phyloP scores from a whole-genome alignment of 257 asterid species.

The Solanum piurae region DNA sequence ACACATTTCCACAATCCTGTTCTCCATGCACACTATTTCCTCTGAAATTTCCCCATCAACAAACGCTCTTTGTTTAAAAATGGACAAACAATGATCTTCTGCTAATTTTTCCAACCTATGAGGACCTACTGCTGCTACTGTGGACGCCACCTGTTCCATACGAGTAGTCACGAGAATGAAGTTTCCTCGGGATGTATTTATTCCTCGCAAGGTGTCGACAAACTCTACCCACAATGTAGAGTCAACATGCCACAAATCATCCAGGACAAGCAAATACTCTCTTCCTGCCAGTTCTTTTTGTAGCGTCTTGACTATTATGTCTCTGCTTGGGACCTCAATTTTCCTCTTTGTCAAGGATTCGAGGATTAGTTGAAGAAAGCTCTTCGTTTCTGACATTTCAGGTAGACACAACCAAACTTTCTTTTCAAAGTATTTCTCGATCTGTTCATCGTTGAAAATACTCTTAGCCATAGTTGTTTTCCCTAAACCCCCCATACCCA shows the following conservation, averaged over 20 bases:
- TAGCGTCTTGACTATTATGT: neutral
- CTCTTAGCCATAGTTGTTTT: slow-evolving; percentile 8
- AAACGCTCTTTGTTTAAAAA: slow-evolving; percentile 9
- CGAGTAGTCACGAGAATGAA: slow-evolving; percentile 17
- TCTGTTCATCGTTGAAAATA: neutral
- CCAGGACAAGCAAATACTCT: slow-evolving; percentile 14
- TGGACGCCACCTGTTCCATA: neutral
- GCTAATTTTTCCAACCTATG: neutral
- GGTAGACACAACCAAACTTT: slow-evolving; percentile 8
- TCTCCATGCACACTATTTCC: neutral
- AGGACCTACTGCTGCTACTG: neutral
- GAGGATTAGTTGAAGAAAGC: slow-evolving; percentile 3
- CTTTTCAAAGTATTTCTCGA: neutral
- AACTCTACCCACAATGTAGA: neutral
- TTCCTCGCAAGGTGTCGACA: neutral
- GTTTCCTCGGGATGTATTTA: neutral
- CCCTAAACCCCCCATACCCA: slow-evolving; percentile 7
- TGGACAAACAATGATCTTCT: neutral
- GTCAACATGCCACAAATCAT: slow-evolving; percentile 20
- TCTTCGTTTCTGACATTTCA: neutral
- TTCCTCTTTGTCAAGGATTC: neutral
- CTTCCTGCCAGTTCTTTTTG: neutral
- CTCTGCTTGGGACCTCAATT: neutral
- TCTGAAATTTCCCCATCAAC: neutral
- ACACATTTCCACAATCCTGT: neutral